Evolutionary conservation across 257 asterid genomes (phyloP).

Genomic region (Solanum stenotomum): DNA sequence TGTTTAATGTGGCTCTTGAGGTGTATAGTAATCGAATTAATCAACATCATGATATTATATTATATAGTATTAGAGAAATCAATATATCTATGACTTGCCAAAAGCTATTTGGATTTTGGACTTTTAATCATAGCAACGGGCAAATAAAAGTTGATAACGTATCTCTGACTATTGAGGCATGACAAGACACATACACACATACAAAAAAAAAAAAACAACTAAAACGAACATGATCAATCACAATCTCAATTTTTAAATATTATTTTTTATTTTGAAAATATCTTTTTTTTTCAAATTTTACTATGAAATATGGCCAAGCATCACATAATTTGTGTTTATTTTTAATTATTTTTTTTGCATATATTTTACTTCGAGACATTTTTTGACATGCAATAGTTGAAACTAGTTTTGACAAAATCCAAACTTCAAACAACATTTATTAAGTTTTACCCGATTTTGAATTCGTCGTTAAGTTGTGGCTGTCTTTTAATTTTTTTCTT

Average conservation of each 20-base stretch:
- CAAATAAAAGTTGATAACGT: not conserved
- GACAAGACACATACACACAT: not conserved
- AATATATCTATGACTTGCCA: not conserved
- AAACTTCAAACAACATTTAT: too few relatives aligned
- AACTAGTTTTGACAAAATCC: too few relatives aligned
- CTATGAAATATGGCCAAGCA: too few relatives aligned
- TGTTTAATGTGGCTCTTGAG: not conserved
- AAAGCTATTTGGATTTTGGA: not conserved
- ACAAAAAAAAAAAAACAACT: too few relatives aligned
- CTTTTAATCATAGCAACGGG: not conserved
- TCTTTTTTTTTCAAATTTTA: too few relatives aligned
- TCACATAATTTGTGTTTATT: not conserved
- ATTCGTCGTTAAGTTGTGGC: too few relatives aligned
- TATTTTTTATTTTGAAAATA: too few relatives aligned
- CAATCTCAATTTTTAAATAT: too few relatives aligned
- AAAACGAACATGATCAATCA: too few relatives aligned
- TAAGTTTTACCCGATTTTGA: too few relatives aligned
- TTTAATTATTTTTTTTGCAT: too few relatives aligned
- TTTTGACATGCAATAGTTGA: not conserved
- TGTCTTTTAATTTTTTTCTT: too few relatives aligned
- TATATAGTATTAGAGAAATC: not conserved
- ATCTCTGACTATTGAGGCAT: not conserved
- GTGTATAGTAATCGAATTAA: not conserved
- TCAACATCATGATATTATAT: not conserved
- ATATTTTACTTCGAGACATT: not conserved